Evolutionary conservation across 352 stramenopile species (phyloP).

Genomic region (Phytophthora fragariae): DNA sequence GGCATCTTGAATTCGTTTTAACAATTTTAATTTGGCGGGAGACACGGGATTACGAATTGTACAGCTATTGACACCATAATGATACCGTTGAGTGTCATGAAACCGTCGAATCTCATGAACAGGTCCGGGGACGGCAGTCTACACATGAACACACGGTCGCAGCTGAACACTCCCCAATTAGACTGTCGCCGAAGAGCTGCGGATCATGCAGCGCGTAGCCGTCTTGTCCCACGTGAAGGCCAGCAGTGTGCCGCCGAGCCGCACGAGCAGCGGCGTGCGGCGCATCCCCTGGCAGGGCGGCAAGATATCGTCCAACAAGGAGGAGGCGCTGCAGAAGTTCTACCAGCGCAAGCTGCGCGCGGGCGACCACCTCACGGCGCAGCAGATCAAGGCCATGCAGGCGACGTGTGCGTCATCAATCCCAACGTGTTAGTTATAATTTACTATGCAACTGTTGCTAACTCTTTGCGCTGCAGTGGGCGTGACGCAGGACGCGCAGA

Average conservation of each 20-base stretch:
- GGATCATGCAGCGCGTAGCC: slow-evolving; percentile 53
- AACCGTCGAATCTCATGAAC: neutral
- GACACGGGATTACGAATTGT: neutral
- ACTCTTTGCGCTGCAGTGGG: slow-evolving; percentile 29
- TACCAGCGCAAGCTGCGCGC: slow-evolving; percentile 74
- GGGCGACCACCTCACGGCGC: slow-evolving; percentile 51
- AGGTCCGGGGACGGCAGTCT: neutral
- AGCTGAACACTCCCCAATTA: slow-evolving; percentile 19
- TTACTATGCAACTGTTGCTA: neutral
- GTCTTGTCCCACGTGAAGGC: slow-evolving; percentile 79
- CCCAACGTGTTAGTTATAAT: too few species aligned
- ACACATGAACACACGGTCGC: slow-evolving; percentile 2
- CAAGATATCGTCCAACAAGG: slow-evolving; percentile 88
- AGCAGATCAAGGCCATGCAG: slow-evolving; percentile 61
- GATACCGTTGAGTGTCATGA: neutral
- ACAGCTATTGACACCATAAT: neutral
- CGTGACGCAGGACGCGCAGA: slow-evolving; percentile 24
- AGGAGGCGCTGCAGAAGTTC: slow-evolving; percentile 88
- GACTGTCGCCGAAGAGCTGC: neutral
- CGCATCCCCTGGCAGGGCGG: slow-evolving; percentile 83
- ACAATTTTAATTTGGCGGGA: slow-evolving; percentile 26
- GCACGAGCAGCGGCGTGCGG: slow-evolving; percentile 20
- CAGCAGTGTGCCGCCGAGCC: slow-evolving; percentile 42
- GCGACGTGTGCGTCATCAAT: slow-evolving; percentile 40
- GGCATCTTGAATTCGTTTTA: slow-evolving; percentile 25